Evolutionary conservation across 768 basidiomycete species (phyloP), one percentile per base, ranked within the genome.

Genomic region (Lactarius tabidus): DNA sequence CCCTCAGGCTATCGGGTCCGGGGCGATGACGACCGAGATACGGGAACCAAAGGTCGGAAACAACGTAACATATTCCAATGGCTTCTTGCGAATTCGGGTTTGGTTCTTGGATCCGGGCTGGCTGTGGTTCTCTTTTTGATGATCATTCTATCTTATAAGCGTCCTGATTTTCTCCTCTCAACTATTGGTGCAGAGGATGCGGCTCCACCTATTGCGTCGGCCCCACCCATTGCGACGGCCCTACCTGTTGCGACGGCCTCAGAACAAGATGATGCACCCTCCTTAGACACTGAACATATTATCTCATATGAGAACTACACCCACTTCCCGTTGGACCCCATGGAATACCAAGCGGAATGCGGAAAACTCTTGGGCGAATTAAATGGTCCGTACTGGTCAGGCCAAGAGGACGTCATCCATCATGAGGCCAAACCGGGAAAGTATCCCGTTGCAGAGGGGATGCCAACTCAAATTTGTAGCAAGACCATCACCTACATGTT

Each of bases 401-500:
- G 63, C 57, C 79, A 52, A 60, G 71, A 56, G 43, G 79, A 80
- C 45, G 75, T 76, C 17, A 36, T 66, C 3, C 75, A 77, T 59
- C 72, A 72, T 45, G 64, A 72, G 56, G 68, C 67, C n/a, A 61
- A 70, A 15, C 41, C 56, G 45, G 59, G 60, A 39, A 48, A 69
- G 35, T 70, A 73, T 57, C 71, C 71, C 28, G 55, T 70, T 14
- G 69, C 72, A 10, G 74, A 73, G 55, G 73, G 69, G 38, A 64
- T 67, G 43, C 59, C 31, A 6, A 71, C 69, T 18, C 62, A 55
- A n/a, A 66, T 73, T 12, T 90, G 88, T 74, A 75, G 73, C n/a
- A 85, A 81, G 65, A 86, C 85, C 0, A 83, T 90, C 68, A 90
- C 88, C 2, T 90, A 90, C 70, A 80, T 88, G 82, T 75, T 90